Conservation (phyloP, 768 basidiomycete genomes). For the Peribolospora kevripleyi region DNA sequence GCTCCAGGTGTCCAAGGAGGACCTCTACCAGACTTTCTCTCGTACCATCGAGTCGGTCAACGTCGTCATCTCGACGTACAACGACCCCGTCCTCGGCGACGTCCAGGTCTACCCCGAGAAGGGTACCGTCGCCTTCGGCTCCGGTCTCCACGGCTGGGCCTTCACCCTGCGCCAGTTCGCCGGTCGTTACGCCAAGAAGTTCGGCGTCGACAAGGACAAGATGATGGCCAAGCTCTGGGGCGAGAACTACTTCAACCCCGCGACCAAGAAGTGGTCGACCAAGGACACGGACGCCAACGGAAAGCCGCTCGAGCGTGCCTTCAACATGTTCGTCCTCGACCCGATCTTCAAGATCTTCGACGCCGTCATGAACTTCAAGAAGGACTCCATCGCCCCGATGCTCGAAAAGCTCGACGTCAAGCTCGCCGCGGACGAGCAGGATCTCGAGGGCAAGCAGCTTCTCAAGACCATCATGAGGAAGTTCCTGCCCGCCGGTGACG, state of each 20-base stretch:
- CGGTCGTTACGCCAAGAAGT: conserved; percentile 80
- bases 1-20: conserved; percentile 88
- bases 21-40: conserved; percentile 88
- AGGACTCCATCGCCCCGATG: conserved; percentile 56
- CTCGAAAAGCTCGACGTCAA: conserved; percentile 92
- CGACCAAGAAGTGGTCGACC: conserved; percentile 86
- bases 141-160: conserved; percentile 98
- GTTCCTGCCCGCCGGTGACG: conserved; percentile 97
- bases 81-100: conserved; percentile 80
- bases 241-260: conserved; percentile 97
- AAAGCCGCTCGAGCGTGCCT: conserved; percentile 86
- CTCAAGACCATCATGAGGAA: conserved; percentile 98
- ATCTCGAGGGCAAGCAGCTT: conserved; percentile 80
- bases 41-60: conserved; percentile 95
- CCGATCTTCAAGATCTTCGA: conserved; percentile 98
- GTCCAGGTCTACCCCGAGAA: conserved; percentile 96
- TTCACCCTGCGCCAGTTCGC: conserved; percentile 99
- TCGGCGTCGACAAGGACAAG: conserved; percentile 96
- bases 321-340: conserved; percentile 93
- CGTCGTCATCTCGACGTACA: conserved; percentile 94
- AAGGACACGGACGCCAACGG: conserved; percentile 49
- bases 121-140: conserved; percentile 96
- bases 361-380: conserved; percentile 98
- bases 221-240: conserved; percentile 97
- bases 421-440: conserved; percentile 64